A percentile compares a stretch with the other conserved stretches of the same genome.
Evolutionary conservation across 208 protist genomes (phyloP).

Genomic region (Sergeia podlipaevii): DNA sequence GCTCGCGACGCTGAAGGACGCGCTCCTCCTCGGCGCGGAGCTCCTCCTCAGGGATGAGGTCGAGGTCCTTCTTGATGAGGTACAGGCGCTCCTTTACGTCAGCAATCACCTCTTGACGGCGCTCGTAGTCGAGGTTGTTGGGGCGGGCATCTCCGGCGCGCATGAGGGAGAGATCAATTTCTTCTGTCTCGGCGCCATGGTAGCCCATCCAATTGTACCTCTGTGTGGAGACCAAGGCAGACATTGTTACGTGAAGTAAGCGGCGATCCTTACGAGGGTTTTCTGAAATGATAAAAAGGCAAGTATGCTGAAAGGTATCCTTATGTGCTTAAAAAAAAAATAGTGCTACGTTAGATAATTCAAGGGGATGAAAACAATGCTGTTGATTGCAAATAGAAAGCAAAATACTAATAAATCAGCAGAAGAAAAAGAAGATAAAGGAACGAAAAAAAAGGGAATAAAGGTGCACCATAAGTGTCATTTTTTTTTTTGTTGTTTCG

Average conservation of each 20-base stretch:
- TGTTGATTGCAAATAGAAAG: too few species aligned
- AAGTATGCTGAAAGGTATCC: too few species aligned
- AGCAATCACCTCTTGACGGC: constrained; percentile 49
- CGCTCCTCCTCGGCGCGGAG: constrained; percentile 34
- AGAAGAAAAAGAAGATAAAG: too few species aligned
- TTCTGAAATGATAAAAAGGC: too few species aligned
- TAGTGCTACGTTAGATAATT: too few species aligned
- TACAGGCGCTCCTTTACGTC: constrained; percentile 65
- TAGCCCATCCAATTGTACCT: constrained; percentile 89
- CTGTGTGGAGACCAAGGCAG: constrained; percentile 53
- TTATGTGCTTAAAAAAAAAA: too few species aligned
- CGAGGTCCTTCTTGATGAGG: constrained; percentile 75
- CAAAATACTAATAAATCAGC: too few species aligned
- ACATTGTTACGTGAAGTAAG: constrained; percentile 26
- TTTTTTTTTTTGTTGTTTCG: too few species aligned
- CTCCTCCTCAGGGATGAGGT: constrained; percentile 65
- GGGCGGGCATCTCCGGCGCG: constrained; percentile 16
- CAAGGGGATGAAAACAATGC: too few species aligned
- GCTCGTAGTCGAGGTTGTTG: constrained; percentile 55
- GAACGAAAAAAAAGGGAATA: too few species aligned
- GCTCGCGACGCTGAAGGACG: constrained; percentile 21
- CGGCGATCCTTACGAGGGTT: too few species aligned
- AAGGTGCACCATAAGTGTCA: too few species aligned
- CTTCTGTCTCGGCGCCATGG: constrained; percentile 64
- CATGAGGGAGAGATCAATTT: constrained; percentile 38